phyloP scores from a whole-genome alignment of 805 yeast genomes.

The Wickerhamomyces silvicola region DNA sequence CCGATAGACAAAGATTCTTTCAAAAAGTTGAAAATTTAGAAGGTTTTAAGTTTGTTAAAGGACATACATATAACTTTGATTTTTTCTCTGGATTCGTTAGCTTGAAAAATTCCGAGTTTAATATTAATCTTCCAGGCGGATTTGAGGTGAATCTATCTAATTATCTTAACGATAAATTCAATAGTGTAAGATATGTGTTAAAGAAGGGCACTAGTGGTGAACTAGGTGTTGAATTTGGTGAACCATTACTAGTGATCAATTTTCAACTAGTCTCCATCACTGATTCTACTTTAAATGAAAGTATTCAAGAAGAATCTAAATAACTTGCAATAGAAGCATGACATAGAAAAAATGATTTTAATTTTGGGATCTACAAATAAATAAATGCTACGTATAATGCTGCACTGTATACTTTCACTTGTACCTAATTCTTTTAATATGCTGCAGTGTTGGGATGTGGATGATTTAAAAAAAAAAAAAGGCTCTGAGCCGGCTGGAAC shows the following conservation, averaged over 20 bases:
- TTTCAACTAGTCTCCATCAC: constrained; percentile 11
- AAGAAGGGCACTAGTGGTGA: constrained; percentile 18
- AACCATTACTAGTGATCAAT: constrained; percentile 15
- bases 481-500: too few species aligned
- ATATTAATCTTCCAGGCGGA: constrained; percentile 48
- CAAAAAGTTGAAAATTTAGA: constrained; percentile 31
- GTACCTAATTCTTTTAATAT: too few species aligned
- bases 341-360: too few species aligned
- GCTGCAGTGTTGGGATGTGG: too few species aligned
- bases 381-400: too few species aligned
- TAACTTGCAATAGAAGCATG: too few species aligned
- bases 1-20: constrained; percentile 40
- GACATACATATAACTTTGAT: constrained; percentile 37
- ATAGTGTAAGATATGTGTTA: constrained; percentile 41
- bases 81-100: constrained; percentile 51
- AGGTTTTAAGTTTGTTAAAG: constrained; percentile 33
- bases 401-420: too few species aligned
- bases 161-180: constrained; percentile 37
- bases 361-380: too few species aligned
- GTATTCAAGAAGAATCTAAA: too few species aligned
- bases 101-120: constrained; percentile 42
- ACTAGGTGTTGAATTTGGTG: constrained; percentile 15
- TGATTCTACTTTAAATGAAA: too few species aligned
- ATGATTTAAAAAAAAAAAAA: too few species aligned
- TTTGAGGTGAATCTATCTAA: constrained; percentile 36